A percentile compares a stretch with the other conserved stretches of the same genome.
Evolutionary conservation across 306 rosid species (phyloP).

Genomic region (Senna tora): DNA sequence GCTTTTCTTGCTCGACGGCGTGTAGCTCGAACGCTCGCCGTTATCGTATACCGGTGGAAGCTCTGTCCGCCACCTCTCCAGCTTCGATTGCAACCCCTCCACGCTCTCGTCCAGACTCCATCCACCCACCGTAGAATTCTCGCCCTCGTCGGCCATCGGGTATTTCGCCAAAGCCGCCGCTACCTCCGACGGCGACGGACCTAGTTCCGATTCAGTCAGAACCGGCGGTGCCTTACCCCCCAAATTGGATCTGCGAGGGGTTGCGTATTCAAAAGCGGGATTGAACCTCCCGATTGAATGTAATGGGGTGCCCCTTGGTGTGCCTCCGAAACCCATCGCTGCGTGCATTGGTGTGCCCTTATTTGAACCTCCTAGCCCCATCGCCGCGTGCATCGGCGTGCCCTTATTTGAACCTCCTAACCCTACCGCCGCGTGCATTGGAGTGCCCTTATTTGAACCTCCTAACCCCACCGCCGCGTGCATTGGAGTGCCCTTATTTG

Average conservation of each 20-base stretch:
- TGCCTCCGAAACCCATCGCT: background rate
- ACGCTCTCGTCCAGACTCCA: conserved; percentile 74
- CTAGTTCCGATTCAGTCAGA: conserved; percentile 79
- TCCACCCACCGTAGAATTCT: conserved; percentile 60
- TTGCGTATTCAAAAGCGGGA: conserved; percentile 47
- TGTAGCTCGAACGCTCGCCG: conserved; percentile 50
- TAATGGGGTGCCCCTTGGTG: conserved; percentile 43
- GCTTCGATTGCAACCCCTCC: conserved; percentile 72
- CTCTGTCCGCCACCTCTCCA: conserved; percentile 83
- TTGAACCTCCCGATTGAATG: conserved; percentile 19
- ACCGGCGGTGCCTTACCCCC: conserved; percentile 26
- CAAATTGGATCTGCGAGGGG: conserved; percentile 58
- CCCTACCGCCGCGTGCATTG: conserved; percentile 30
- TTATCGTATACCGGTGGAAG: conserved; percentile 67
- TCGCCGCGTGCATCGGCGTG: background rate
- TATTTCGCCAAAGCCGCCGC: conserved; percentile 64
- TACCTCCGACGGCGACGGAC: conserved; percentile 95
- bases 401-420: background rate
- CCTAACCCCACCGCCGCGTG: background rate
- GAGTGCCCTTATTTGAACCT: conserved; percentile 32
- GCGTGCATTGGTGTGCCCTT: conserved; percentile 5
- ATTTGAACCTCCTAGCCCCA: background rate
- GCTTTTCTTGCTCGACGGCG: conserved; percentile 31
- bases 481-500: background rate
- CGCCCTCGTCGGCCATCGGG: conserved; percentile 49